These are phyloP conservation scores for Mycena capillaripes DNA, from an alignment of 768 basidiomycete genomes.

Conservation along the genomic window DNA sequence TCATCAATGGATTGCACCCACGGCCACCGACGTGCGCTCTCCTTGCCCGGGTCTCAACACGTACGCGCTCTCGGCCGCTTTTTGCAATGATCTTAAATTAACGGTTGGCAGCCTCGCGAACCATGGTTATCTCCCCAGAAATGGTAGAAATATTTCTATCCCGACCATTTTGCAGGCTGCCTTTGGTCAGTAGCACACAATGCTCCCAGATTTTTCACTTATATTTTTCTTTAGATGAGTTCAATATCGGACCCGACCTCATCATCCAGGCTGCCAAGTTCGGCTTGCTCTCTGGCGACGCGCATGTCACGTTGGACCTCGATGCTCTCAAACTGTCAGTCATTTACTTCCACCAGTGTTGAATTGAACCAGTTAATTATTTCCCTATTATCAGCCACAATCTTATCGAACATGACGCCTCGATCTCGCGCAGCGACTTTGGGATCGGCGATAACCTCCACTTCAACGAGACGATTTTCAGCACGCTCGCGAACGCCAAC, in stretches of 20 bases:
- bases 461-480: constrained; percentile 33
- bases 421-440: constrained; percentile 24
- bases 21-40: not conserved
- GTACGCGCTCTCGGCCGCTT: not conserved
- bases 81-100: not conserved
- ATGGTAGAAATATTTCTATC: constrained; percentile 11
- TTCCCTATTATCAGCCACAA: constrained; percentile 5
- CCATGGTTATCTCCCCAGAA: constrained; percentile 21
- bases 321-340: not conserved
- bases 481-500: constrained; percentile 30
- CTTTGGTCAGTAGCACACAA: not conserved
- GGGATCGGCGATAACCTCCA: constrained; percentile 29
- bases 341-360: not conserved
- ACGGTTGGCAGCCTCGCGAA: constrained; percentile 9
- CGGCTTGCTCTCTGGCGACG: constrained; percentile 9
- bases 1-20: constrained; percentile 11
- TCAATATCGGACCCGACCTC: constrained; percentile 12
- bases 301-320: not conserved
- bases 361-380: not conserved
- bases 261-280: constrained; percentile 14
- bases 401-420: not conserved
- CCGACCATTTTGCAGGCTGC: not conserved
- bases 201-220: not conserved
- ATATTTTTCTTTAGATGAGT: not conserved
- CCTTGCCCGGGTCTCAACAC: constrained; percentile 24